A percentile compares a stretch with the other conserved stretches of the same genome.
Evolutionary conservation across 2,329 filamentous ascomycete genomes (phyloP).

Genomic region (Keithomyces neogunnii): DNA sequence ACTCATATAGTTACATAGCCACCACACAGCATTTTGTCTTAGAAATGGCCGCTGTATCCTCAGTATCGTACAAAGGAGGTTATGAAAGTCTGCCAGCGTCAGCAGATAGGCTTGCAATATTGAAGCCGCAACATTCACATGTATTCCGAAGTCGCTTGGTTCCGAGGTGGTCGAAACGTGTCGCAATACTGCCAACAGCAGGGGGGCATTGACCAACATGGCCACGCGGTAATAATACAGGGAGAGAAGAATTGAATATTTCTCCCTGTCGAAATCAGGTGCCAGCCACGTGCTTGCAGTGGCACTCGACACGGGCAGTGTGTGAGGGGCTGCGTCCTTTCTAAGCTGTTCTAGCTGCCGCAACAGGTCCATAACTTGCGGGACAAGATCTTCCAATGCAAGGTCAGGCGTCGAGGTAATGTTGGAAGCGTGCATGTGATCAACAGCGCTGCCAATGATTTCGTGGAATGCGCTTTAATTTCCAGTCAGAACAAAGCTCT

Average conservation of each 20-base stretch:
- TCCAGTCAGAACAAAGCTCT: not conserved
- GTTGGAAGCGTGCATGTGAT: constrained; percentile 13
- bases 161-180: constrained; percentile 7
- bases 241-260: constrained; percentile 9
- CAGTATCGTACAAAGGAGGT: constrained; percentile 11
- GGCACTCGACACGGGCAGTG: constrained; percentile 5
- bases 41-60: constrained; percentile 13
- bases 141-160: constrained; percentile 5
- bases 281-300: constrained; percentile 6
- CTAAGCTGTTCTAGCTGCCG: constrained; percentile 12
- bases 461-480: constrained; percentile 12
- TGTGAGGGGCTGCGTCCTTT: constrained; percentile 1
- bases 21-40: constrained; percentile 19
- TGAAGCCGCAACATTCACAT: constrained; percentile 10
- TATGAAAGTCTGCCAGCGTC: constrained; percentile 12
- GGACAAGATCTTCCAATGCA: constrained; percentile 8
- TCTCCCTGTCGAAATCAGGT: constrained; percentile 4
- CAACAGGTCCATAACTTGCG: constrained; percentile 12
- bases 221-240: constrained; percentile 7
- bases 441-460: constrained; percentile 12
- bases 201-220: constrained; percentile 6
- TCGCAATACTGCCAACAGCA: constrained; percentile 13
- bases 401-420: constrained; percentile 8
- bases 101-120: constrained; percentile 15
- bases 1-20: constrained; percentile 23